Conservation (phyloP, 139 green algal genomes). For the Raphidocelis subcapitata region DNA sequence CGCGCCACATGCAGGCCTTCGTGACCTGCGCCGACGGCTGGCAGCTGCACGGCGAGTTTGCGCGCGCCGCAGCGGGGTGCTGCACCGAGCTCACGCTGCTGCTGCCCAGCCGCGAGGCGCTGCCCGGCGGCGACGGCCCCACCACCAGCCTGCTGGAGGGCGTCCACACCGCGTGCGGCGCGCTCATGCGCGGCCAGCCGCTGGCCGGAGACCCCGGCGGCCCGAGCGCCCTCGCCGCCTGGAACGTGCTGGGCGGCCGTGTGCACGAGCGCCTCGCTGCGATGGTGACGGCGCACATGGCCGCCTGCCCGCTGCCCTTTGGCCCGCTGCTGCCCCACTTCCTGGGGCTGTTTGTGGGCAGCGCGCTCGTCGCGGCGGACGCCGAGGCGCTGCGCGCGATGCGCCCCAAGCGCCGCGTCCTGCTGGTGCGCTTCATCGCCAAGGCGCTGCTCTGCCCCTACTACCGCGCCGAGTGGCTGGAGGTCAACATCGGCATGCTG, state of each 20-base stretch:
- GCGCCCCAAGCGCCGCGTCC: conserved; percentile 65
- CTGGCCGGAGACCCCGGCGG: background rate
- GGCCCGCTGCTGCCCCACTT: conserved; percentile 38
- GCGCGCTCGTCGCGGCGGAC: conserved; percentile 57
- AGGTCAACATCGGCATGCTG: conserved; percentile 6
- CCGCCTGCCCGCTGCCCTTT: conserved; percentile 46
- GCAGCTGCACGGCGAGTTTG: conserved; percentile 44
- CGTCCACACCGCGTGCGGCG: conserved; percentile 34
- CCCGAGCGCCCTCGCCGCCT: conserved; percentile 3
- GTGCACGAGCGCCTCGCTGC: conserved; percentile 39
- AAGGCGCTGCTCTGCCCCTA: conserved; percentile 67
- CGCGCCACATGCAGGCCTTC: conserved; percentile 23
- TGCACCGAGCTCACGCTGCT: conserved; percentile 51
- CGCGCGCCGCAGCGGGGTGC: conserved; percentile 37
- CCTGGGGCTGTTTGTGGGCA: conserved; percentile 54
- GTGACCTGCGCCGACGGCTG: conserved; percentile 10
- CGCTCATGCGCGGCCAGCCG: conserved; percentile 32
- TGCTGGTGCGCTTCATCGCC: conserved; percentile 71
- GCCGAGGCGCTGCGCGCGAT: conserved; percentile 44
- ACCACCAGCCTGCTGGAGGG: conserved; percentile 31
- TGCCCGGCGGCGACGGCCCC: conserved; percentile 26
- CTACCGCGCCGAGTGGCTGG: conserved; percentile 56
- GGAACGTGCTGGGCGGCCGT: conserved; percentile 30
- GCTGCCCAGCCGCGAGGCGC: conserved; percentile 16
- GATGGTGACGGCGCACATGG: conserved; percentile 40